These are phyloP conservation scores for Capronia epimyces DNA, from an alignment of 2,329 filamentous ascomycete genomes.

Conservation along the genomic window DNA sequence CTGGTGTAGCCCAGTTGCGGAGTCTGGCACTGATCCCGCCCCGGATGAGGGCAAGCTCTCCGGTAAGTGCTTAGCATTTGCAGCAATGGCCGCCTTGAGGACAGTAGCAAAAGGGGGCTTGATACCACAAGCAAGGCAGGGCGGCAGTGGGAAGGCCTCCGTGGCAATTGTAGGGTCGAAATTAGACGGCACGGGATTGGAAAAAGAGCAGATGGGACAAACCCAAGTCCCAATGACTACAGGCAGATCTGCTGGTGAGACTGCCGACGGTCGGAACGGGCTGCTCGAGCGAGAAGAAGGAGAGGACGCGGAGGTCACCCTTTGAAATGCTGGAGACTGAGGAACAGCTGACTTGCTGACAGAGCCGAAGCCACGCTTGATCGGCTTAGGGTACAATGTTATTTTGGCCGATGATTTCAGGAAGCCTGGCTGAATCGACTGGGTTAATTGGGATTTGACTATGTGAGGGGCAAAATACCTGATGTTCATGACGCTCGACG, in stretches of 20 bases:
- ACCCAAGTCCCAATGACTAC: constrained; percentile 70
- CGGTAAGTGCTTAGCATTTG: constrained; percentile 50
- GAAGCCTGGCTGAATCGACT: constrained; percentile 66
- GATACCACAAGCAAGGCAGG: constrained; percentile 89
- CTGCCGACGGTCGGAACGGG: constrained; percentile 34
- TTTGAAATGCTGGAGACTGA: constrained; percentile 24
- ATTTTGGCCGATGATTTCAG: constrained; percentile 93
- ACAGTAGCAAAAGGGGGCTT: constrained; percentile 78
- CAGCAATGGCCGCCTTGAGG: constrained; percentile 78
- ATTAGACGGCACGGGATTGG: constrained; percentile 86
- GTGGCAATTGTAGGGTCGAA: constrained; percentile 82
- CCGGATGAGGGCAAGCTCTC: constrained; percentile 14
- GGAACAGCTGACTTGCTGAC: constrained; percentile 45
- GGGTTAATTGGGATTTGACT: constrained; percentile 20
- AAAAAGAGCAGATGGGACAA: constrained; percentile 91
- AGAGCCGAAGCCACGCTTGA: constrained; percentile 57
- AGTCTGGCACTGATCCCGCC: constrained; percentile 1
- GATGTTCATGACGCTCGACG: constrained; percentile 84
- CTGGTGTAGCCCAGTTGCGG: background rate
- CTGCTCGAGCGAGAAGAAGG: constrained; percentile 32
- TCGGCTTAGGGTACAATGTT: constrained; percentile 75
- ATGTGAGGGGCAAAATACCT: constrained; percentile 47
- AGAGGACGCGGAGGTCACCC: constrained; percentile 30
- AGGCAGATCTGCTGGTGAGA: constrained; percentile 35
- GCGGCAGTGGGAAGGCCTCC: constrained; percentile 71